Base-by-base conservation (phyloP, 768 basidiomycete genomes). In the Auriscalpium vulgare region DNA sequence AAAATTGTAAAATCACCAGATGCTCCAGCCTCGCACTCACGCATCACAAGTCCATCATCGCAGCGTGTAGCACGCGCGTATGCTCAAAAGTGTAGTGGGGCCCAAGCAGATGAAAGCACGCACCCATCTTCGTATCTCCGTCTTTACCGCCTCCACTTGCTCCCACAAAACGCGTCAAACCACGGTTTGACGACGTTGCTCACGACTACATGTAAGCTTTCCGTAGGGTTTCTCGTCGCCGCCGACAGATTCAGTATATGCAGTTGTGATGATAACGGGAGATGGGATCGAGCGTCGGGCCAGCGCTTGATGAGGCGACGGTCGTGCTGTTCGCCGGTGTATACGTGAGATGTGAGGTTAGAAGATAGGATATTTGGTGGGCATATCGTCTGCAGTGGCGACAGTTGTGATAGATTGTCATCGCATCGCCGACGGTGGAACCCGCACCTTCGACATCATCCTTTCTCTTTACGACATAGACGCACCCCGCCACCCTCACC, bases 91-190 rank as follows among this genome's bases (percentile, higher is more conserved):
- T 7, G 29, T 7, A 29, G 2, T 1, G 29, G 2, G 7, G 29
- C 2, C 17, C 40, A 43, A 43, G 21, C 52, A 17, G 29, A 43
- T 10, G 36, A 17, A 48, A 37, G 35, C 8, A 62, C 71, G 45
- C 54, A 78, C 91, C 91, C 85, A 91, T 88, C 71, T 92, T 90
- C 46, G 77, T 80, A 67, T 93, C 93, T 8, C 73, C 78, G 35
- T 88, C 88, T 66, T 91, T 92, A 52, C 81, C 84, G 56, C 78
- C 74, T 29, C 84, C 81, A 51, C 92, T 81, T 21, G 91, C 79
- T 21, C 88, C 93, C 29, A 97, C 94, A 65, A n/a, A 95, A 98
- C 14, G 95, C 93, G 69, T 98, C 95, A 65, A 99, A 98, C 87
- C 92, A 97, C 0, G 95, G 95, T 63, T 97, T 95, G 29, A 99